Conservation (phyloP, 2,329 filamentous ascomycete species). For the Atkinsonella texensis region DNA sequence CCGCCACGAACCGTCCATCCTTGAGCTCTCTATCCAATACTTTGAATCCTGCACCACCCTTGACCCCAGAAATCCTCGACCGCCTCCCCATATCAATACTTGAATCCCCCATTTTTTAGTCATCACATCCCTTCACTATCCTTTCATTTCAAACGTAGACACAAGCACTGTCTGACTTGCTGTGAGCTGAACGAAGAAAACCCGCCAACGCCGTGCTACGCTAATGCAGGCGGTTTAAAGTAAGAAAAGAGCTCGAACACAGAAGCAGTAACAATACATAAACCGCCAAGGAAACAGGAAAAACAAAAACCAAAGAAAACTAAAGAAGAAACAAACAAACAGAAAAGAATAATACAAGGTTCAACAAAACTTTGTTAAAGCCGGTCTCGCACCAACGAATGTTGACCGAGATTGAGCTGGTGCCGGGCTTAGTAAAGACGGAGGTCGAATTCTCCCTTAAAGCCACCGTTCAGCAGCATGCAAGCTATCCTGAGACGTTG, state of each 20-base stretch:
- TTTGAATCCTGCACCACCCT: background rate
- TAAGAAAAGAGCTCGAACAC: background rate
- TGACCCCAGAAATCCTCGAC: background rate
- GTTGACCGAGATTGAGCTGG: no score
- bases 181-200: background rate
- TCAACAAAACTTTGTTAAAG: background rate
- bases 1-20: background rate
- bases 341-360: no score
- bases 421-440: slow-evolving; percentile 18
- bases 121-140: background rate
- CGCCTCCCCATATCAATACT: background rate
- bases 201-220: background rate
- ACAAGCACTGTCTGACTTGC: background rate
- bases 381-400: background rate
- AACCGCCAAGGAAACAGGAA: background rate
- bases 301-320: background rate
- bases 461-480: slow-evolving; percentile 55
- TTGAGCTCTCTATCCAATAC: background rate
- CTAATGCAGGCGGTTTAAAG: background rate
- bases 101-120: background rate
- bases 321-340: background rate
- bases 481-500: slow-evolving; percentile 53
- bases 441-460: slow-evolving; percentile 46
- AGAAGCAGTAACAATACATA: background rate
- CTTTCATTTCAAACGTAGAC: background rate